Evolutionary conservation across 495 filamentous ascomycete species (phyloP).

Genomic region (Xanthoparmelia taractica): DNA sequence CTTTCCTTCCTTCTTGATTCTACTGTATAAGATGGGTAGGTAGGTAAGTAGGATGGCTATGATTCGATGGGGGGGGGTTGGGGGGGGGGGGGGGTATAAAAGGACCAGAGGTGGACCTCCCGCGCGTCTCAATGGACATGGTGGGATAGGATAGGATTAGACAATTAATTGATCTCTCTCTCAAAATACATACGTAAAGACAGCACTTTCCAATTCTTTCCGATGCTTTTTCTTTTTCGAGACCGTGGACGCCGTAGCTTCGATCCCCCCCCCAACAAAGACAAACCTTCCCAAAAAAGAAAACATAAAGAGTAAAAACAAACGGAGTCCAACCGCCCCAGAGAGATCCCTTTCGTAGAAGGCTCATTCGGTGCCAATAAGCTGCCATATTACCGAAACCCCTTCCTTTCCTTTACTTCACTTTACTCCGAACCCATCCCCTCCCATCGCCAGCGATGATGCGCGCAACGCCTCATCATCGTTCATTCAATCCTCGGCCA

Average conservation of each 20-base stretch:
- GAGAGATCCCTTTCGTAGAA: not conserved
- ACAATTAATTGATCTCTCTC: not conserved
- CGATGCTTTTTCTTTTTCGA: no score
- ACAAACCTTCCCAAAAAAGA: no score
- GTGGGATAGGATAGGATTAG: not conserved
- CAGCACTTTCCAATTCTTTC: not conserved
- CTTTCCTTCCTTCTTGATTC: no score
- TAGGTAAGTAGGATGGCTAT: not conserved
- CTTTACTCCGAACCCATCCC: no score
- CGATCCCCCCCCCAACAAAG: no score
- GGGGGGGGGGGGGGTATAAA: not conserved
- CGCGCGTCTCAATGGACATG: constrained; percentile 1
- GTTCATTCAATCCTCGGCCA: no score
- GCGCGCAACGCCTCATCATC: no score
- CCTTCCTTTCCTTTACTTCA: no score
- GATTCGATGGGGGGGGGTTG: no score
- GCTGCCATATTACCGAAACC: not conserved
- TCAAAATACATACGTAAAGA: no score
- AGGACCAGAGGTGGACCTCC: constrained; percentile 2
- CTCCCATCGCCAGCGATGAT: constrained; percentile 3
- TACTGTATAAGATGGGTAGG: no score
- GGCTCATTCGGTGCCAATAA: constrained; percentile 11
- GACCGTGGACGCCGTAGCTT: not conserved
- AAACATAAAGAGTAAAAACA: no score
- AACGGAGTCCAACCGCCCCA: not conserved